Percentiles rank a stretch among this genome's conserved stretches.
Evolutionary conservation across 148 eudicot genomes (phyloP).

Genomic region (Drosera capensis): DNA sequence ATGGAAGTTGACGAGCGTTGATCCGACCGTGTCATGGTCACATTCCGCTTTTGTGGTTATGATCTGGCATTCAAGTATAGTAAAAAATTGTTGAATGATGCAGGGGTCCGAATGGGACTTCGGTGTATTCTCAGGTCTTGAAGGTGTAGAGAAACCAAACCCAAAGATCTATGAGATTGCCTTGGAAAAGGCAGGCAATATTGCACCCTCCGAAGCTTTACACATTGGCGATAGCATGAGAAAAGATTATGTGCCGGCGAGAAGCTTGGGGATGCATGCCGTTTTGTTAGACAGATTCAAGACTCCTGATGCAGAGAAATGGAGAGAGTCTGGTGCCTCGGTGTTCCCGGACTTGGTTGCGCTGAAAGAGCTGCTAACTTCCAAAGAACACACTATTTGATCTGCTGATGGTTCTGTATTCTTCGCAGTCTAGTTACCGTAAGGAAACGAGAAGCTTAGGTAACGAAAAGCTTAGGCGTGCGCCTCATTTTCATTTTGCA

Average conservation of each 20-base stretch:
- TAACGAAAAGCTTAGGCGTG: too few species aligned
- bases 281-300: conserved; percentile 72
- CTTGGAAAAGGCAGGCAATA: conserved; percentile 63
- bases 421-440: too few species aligned
- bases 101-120: conserved; percentile 95
- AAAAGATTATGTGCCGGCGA: conserved; percentile 79
- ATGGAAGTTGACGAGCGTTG: too few species aligned
- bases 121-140: conserved; percentile 86
- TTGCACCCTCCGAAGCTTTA: conserved; percentile 56
- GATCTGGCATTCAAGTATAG: not conserved
- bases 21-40: too few species aligned
- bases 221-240: conserved; percentile 97
- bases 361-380: conserved; percentile 43
- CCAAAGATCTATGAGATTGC: conserved; percentile 67
- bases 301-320: conserved; percentile 60
- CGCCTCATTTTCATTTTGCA: too few species aligned
- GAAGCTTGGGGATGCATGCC: conserved; percentile 78
- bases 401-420: too few species aligned
- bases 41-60: not conserved
- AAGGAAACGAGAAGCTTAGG: too few species aligned
- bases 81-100: too few species aligned
- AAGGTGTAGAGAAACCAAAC: conserved; percentile 88
- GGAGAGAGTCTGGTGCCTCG: conserved; percentile 70
- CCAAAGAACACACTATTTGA: conserved; percentile 2
- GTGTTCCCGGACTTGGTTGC: conserved; percentile 62